Base-by-base conservation (phyloP, 2,329 filamentous ascomycete genomes). In the Coleophoma crateriformis region DNA sequence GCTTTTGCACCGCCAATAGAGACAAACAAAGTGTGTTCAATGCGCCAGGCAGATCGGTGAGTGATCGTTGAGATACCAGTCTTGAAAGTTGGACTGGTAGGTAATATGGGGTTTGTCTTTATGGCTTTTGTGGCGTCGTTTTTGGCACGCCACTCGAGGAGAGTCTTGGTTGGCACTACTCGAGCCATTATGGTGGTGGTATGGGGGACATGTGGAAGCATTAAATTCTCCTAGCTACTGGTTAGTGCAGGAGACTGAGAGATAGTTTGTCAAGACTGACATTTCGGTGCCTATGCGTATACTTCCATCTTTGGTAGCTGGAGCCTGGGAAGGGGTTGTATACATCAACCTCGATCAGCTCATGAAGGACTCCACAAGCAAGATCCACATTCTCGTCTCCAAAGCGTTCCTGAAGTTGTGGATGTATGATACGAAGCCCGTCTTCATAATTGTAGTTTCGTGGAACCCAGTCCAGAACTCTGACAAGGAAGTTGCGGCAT, bases 361-460 rank as follows among this genome's bases (percentile, higher is more conserved):
- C 72, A 51, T 75, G 73, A 7, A 74, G 62, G 4, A 74, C 72
- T 5, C 71, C 72, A 33, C 68, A 67, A 12, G 71, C 68, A 19
- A 70, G 56, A 41, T 72, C 70, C 33, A 74, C 58, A 48, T 71
- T 70, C 52, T 73, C 70, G 45, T 74, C 71, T 8, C 71, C 71
- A 35, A 74, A 64, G 55, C 71, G 68, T 43, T 73, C 68, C 45
- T 70, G 64, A 14, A 74, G 56, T 35, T 73, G 62, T 12, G 72
- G 58, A 49, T 74, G 73, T 22, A 72, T 68, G 49, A 72, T 65
- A 43, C 67, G 67, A 33, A 74, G 62, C 11, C 71, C 71, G 57
- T 75, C 72, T 46, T 68, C 67, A 51, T 75, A 75, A 49, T 71
- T 68, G 50, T 69, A 72, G 48, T 75, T 74, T 40, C 72, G 67